Base-by-base conservation (phyloP, 805 yeast genomes). In the Saccharomyces jurei region DNA sequence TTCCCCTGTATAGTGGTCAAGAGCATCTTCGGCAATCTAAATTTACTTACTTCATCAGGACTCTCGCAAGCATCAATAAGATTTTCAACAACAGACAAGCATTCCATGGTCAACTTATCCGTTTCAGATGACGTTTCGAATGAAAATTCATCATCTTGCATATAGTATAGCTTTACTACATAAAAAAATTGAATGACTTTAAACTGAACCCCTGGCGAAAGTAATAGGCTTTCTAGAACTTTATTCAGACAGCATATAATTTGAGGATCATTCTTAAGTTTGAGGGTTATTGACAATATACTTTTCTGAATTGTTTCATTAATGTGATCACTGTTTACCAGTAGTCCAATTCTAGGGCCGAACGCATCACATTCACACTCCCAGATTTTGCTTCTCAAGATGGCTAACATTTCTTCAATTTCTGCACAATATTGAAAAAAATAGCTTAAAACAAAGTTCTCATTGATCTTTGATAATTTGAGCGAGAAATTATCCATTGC, bases 151-250 rank as follows among this genome's bases (percentile, higher is more conserved):
- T 13, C 27, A 28, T 27, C 22, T 32, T 49, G 50, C 13, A 26
- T 17, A 8, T 49, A 25, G 21, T 41, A n/a, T 17, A 58, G 17
- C 25, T 46, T 25, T 28, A 30, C 49, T 17, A 67, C 63, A 52
- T 68, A 68, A 58, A 79, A 77, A 47, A 77, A 72, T 75, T 77
- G 73, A 21, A 80, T 57, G 2, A 73, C 63, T 48, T 70, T 73
- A 9, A 77, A 27, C 54, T 76, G 78, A 28, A 74, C 61, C 0
- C 77, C 79, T 14, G 83, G 83, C 54, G 69, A 71, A 48, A 79
- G 57, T 6, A 77, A 44, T 8, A 79, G 55, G 0, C 77, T 78
- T 70, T 77, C 73, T 1, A 78, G 52, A 1, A 80, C 67, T 30
- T 72, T 68, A 47, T 75, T 73, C 50, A 74, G 71, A 4, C 77